Evolutionary conservation across 768 basidiomycete species (phyloP).

Genomic region (Pilatotrama ljubarskyi): DNA sequence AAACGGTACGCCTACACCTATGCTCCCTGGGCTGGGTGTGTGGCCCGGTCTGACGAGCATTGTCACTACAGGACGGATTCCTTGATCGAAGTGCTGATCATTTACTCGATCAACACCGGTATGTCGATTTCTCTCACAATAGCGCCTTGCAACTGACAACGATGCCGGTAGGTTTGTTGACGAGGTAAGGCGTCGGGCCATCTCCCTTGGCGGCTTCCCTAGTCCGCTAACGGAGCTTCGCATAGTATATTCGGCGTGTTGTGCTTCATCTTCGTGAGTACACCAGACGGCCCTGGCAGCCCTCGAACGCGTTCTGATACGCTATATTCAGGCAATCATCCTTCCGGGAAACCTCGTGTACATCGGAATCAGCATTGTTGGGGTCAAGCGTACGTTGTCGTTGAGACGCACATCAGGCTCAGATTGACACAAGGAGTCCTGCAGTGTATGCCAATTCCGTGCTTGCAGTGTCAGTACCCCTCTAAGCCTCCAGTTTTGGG

Average conservation of each 20-base stretch:
- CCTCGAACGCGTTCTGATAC: too few relatives aligned
- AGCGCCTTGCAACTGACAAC: neutral
- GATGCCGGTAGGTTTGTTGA: neutral
- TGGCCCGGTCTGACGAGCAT: too few relatives aligned
- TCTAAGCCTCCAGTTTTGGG: neutral
- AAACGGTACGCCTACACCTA: conserved; percentile 2
- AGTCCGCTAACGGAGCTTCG: neutral
- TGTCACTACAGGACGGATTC: neutral
- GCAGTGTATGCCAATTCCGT: neutral
- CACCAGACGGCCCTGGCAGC: too few relatives aligned
- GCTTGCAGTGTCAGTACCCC: neutral
- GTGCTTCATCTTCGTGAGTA: neutral
- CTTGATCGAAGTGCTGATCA: neutral
- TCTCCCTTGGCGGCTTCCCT: too few relatives aligned
- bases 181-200: neutral
- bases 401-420: too few relatives aligned
- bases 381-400: neutral
- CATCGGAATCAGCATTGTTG: neutral
- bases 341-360: neutral
- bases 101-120: neutral
- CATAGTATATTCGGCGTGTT: neutral
- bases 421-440: neutral
- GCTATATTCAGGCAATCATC: neutral
- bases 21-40: too few relatives aligned
- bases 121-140: neutral